A percentile compares a stretch with the other conserved stretches of the same genome.
Evolutionary conservation across 1,284 basidiomycete species (phyloP).

Genomic region (Trametes hirsuta): DNA sequence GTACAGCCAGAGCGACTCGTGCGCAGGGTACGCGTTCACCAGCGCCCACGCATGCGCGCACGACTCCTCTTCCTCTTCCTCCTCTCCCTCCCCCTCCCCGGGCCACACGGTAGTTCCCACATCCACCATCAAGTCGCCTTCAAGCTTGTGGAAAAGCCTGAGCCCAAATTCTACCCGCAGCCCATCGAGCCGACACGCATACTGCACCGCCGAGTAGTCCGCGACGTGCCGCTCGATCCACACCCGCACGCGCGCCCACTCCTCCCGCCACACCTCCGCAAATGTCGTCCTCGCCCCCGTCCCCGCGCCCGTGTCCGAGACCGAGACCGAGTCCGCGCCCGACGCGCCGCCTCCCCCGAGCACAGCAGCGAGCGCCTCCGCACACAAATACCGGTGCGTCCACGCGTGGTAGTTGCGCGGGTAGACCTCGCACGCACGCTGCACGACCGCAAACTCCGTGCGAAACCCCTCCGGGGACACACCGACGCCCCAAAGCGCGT

Average conservation of each 20-base stretch:
- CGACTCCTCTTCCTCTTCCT: neutral
- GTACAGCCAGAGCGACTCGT: slow-evolving; percentile 68
- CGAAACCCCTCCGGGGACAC: slow-evolving; percentile 38
- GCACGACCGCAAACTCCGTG: slow-evolving; percentile 49
- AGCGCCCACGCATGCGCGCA: slow-evolving; percentile 49
- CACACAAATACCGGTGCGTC: slow-evolving; percentile 56
- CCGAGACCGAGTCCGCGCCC: too few species aligned
- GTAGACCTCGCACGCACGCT: slow-evolving; percentile 57
- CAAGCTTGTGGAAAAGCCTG: neutral
- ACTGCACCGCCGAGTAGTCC: slow-evolving; percentile 66
- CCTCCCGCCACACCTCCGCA: slow-evolving; percentile 39
- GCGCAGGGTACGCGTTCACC: slow-evolving; percentile 49
- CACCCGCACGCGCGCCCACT: slow-evolving; percentile 38
- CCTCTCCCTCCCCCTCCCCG: neutral
- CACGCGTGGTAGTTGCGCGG: slow-evolving; percentile 73
- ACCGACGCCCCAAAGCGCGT: slow-evolving; percentile 15
- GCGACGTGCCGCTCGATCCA: slow-evolving; percentile 67
- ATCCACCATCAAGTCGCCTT: neutral
- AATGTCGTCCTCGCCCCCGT: slow-evolving; percentile 11
- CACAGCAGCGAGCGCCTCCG: slow-evolving; percentile 31
- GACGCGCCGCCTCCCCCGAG: slow-evolving; percentile 10
- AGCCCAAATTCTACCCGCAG: neutral
- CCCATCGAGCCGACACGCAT: slow-evolving; percentile 38
- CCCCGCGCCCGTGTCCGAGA: too few species aligned
- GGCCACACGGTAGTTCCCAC: neutral